Base-by-base conservation (phyloP, 768 basidiomycete genomes). In the Stropharia rugosoannulata region DNA sequence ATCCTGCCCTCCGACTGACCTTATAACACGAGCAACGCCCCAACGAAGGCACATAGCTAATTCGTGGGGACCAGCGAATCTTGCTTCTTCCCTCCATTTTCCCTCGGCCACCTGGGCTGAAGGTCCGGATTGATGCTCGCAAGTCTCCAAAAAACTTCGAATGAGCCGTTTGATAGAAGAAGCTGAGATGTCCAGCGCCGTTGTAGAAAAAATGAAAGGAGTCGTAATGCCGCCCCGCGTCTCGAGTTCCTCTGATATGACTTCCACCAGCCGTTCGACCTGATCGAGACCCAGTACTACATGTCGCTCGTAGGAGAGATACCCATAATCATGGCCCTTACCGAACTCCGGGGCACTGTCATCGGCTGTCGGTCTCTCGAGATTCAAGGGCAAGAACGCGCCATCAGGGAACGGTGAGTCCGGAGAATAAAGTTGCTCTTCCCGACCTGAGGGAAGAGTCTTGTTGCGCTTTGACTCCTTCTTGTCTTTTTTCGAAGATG, bases 1-100 rank as follows among this genome's bases (percentile, higher is more conserved):
- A 43, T 89, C 87, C 59, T 84, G 77, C 1, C 86, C 87, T 32
- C 80, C 82, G 15, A 84, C 79, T 3, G 89, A 80, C 45, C 93
- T 72, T 36, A 92, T 81, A 44, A 93, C 83, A 22, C 95, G 76
- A 2, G 86, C 89, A 5, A 98, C 80, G 32, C 87, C 93, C 97
- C 97, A 99, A 19, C 95, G 86, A 32, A 98, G 76, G 63, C 89
- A 84, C 87, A 95, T 95, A 4, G 89, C 94, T 12, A 98, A 76
- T 64, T 97, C 92, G 58, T 95, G 87, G 10, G 92, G 87, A 4
- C 85, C 86, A 0, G 93, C 90, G 64, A 96, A 91, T 35, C 76
- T 74, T 1, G 93, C 87, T 66, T 98, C 95, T 61, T 93, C 87
- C 41, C 82, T 77, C 86, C 87, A 92, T 49, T 77, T 76, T 22